Conservation (phyloP, 2,329 filamentous ascomycete genomes). For the Aspergillus sp. region DNA sequence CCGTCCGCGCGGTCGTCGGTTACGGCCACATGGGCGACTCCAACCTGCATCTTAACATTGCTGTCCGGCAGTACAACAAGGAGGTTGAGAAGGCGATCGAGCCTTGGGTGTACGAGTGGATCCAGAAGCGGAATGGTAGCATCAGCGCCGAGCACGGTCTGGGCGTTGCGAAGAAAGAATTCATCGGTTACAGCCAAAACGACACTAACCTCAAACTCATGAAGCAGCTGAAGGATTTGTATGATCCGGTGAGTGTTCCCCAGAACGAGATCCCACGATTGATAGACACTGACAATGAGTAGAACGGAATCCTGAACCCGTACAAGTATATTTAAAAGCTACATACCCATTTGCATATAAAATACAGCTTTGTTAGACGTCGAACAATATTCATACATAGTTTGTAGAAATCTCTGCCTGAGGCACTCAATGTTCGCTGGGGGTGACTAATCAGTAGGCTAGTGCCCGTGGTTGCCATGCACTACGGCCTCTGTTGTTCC, state of each 20-base stretch:
- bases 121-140: slow-evolving; percentile 79
- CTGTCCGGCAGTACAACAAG: slow-evolving; percentile 79
- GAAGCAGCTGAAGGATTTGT: slow-evolving; percentile 91
- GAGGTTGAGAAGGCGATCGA: slow-evolving; percentile 83
- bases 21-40: slow-evolving; percentile 98
- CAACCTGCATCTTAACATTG: slow-evolving; percentile 91
- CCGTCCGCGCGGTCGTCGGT: slow-evolving; percentile 86
- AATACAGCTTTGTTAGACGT: neutral
- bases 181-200: slow-evolving; percentile 87
- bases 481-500: slow-evolving; percentile 17
- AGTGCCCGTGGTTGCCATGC: slow-evolving; percentile 24
- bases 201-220: slow-evolving; percentile 86
- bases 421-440: neutral
- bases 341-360: neutral
- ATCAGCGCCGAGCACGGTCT: slow-evolving; percentile 97
- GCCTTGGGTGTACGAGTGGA: slow-evolving; percentile 98
- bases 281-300: slow-evolving; percentile 18
- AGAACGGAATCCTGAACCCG: slow-evolving; percentile 99
- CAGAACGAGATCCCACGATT: neutral
- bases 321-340: slow-evolving; percentile 79
- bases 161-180: slow-evolving; percentile 93
- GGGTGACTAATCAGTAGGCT: neutral
- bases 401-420: neutral
- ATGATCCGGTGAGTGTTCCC: slow-evolving; percentile 75
- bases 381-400: neutral